Evolutionary conservation across 2,329 filamentous ascomycete species (phyloP).

Genomic region (Septoria petroselini): DNA sequence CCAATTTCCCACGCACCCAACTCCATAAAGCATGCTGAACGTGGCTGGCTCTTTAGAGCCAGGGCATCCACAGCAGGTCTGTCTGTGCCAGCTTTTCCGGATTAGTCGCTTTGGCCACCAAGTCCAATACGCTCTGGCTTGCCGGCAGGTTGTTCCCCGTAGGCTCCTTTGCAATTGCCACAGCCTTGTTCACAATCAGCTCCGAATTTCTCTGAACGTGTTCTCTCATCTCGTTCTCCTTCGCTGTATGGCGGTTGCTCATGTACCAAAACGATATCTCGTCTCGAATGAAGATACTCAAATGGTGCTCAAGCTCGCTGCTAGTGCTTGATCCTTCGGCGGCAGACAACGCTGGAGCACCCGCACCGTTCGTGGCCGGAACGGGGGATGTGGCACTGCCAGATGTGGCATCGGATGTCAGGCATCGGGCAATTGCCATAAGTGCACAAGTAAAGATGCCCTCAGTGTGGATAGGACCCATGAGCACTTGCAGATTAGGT

Average conservation of each 20-base stretch:
- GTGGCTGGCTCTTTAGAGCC: conserved; percentile 57
- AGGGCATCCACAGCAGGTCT: conserved; percentile 97
- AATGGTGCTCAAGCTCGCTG: conserved; percentile 83
- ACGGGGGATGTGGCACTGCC: conserved; percentile 24
- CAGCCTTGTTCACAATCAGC: conserved; percentile 84
- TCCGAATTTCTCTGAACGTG: conserved; percentile 84
- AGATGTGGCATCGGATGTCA: conserved; percentile 67
- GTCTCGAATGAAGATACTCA: conserved; percentile 92
- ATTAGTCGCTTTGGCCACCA: conserved; percentile 89
- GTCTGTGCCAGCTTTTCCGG: conserved; percentile 83
- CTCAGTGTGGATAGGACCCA: conserved; percentile 93
- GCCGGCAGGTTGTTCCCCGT: conserved; percentile 74
- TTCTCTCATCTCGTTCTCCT: conserved; percentile 69
- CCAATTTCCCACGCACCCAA: not conserved
- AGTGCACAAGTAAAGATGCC: conserved; percentile 93
- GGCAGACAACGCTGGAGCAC: conserved; percentile 12
- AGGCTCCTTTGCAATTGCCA: conserved; percentile 70
- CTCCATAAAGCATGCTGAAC: not conserved
- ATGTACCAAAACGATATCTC: conserved; percentile 98
- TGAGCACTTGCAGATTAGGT: conserved; percentile 89
- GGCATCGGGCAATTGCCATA: conserved; percentile 92
- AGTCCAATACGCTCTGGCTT: conserved; percentile 94
- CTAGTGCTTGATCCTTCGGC: conserved; percentile 28
- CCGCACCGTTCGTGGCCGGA: conserved; percentile 15
- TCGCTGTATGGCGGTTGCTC: conserved; percentile 64